These are phyloP conservation scores for Tulasnella sp. DNA, from an alignment of 768 basidiomycete species.

Conservation along the genomic window DNA sequence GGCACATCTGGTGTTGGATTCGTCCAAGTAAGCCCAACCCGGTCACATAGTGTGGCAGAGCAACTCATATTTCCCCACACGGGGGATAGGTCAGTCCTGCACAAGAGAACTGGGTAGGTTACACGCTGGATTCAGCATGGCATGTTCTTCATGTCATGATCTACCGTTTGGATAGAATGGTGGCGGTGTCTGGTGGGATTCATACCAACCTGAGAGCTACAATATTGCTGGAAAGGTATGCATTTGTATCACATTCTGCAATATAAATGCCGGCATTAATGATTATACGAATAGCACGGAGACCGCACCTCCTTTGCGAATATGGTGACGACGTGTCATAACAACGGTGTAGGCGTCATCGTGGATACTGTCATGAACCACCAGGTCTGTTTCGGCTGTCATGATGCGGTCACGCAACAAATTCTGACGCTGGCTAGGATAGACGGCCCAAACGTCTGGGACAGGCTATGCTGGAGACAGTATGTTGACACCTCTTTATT, in stretches of 20 bases:
- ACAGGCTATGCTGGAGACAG: constrained; percentile 21
- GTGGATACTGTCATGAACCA: constrained; percentile 54
- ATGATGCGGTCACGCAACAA: background rate
- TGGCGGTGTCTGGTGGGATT: background rate
- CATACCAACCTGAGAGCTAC: background rate
- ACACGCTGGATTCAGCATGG: background rate
- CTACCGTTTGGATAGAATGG: background rate
- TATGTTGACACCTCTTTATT: background rate
- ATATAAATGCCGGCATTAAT: constrained; percentile 51
- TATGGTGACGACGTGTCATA: constrained; percentile 42
- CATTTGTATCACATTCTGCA: too few relatives aligned
- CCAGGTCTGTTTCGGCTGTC: constrained; percentile 31
- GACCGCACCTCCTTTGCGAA: constrained; percentile 39
- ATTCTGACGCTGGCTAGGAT: background rate
- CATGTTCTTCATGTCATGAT: background rate
- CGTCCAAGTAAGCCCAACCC: constrained; percentile 46
- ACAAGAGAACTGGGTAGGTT: background rate
- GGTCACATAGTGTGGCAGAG: background rate
- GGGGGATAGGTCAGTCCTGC: constrained; percentile 67
- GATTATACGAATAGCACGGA: constrained; percentile 46
- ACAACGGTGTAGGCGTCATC: constrained; percentile 48
- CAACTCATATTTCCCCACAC: constrained; percentile 33
- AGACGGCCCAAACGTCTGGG: constrained; percentile 9
- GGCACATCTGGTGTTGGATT: constrained; percentile 61
- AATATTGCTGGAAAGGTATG: background rate